Evolutionary conservation across 176 grass and related monocot species (phyloP), one percentile per base, ranked within the genome.

Genomic region (Musa schizocarpa): DNA sequence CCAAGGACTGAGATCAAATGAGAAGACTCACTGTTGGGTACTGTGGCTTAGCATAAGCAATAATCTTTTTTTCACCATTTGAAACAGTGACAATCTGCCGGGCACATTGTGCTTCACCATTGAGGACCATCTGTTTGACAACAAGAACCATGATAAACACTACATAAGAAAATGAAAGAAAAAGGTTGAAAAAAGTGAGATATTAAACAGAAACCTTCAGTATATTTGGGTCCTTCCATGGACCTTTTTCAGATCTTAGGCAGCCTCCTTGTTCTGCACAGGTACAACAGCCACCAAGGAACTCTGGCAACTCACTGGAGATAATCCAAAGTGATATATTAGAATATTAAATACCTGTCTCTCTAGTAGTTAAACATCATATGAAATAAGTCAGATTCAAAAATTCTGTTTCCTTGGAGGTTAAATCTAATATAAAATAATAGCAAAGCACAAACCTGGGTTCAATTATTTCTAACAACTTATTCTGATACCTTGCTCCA

Each of bases 161-260:
- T 29, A 22, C 14, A 48, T 25, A 12, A 25, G 11, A 74, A 29
- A 27, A 74, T 10, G 1, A 55, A 54, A 73, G 50, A 25, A 57
- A 4, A 34, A 25, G 19, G n/a, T 34, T 55, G 19, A 58, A 16
- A 56, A 43, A 74, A 58, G 13, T 9, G 9, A 16, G 67, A 69
- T 9, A 43, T 58, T 43, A 58, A 58, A 17, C 9, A 17, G 24
- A 58, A 74, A 74, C 72, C 72, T 74, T 74, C 72, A 74, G 9
- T 74, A 59, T 74, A 58, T 59, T 74, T 3, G 23, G 72, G 26
- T 74, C 72, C 72, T 74, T 74, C 72, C 72, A 74, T 43, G 72
- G 72, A 4, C 72, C 72, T 25, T 74, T 74, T 74, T 74, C 72
- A 43, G 54, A 74, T 74, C 58, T 74, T 56, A 74, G 72, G 20